phyloP scores from a whole-genome alignment of 2,329 filamentous ascomycete species.

The Hypoxylon rubiginosum region DNA sequence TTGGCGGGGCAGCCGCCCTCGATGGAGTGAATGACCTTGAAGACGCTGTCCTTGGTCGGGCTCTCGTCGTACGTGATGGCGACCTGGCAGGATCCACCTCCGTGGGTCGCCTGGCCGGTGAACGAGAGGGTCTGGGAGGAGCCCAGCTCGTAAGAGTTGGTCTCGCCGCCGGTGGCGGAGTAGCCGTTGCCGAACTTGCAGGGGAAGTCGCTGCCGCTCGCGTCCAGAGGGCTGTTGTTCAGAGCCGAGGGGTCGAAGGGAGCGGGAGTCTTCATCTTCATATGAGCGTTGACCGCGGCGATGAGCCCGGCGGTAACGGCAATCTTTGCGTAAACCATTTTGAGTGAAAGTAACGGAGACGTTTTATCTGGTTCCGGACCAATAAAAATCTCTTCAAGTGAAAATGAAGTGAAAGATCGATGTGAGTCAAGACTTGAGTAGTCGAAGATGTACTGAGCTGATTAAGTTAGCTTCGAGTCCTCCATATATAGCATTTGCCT shows the following conservation, averaged over 20 bases:
- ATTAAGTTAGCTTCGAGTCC: constrained; percentile 16
- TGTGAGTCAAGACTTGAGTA: constrained; percentile 38
- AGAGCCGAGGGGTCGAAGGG: constrained; percentile 66
- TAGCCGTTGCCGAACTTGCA: constrained; percentile 75
- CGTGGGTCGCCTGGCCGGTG: constrained; percentile 81
- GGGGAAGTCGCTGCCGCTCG: constrained; percentile 78
- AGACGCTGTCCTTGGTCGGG: constrained; percentile 76
- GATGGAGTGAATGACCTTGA: constrained; percentile 91
- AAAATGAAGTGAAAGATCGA: constrained; percentile 44
- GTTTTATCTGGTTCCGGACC: constrained; percentile 59
- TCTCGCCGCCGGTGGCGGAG: constrained; percentile 61
- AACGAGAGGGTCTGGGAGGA: constrained; percentile 73
- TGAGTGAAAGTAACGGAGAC: constrained; percentile 56
- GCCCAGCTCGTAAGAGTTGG: constrained; percentile 75
- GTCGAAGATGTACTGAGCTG: constrained; percentile 34
- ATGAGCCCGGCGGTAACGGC: constrained; percentile 69
- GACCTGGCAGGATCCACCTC: constrained; percentile 93
- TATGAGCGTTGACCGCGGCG: constrained; percentile 77
- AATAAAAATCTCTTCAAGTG: constrained; percentile 44
- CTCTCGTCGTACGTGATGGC: constrained; percentile 83
- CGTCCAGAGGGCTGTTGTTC: constrained; percentile 74
- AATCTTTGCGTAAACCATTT: constrained; percentile 64
- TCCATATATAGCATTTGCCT: constrained; percentile 10
- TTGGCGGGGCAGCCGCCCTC: constrained; percentile 85
- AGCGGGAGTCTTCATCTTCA: constrained; percentile 76